Percentiles rank a stretch among this genome's conserved stretches.
phyloP scores from a whole-genome alignment of 2,329 filamentous ascomycete species.

The Rasamsonia emersonii region DNA sequence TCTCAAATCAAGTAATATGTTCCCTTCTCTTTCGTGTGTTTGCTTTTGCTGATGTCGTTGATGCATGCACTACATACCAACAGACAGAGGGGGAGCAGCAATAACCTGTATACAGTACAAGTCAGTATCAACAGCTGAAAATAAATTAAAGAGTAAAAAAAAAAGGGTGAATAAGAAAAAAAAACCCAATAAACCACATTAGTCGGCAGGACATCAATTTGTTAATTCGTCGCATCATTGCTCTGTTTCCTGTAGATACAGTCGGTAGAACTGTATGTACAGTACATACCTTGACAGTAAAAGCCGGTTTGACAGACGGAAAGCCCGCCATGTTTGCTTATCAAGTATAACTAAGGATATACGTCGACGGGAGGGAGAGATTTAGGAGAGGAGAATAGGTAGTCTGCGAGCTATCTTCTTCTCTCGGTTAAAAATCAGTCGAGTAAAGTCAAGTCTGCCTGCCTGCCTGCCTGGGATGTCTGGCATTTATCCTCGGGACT shows the following conservation, averaged over 20 bases:
- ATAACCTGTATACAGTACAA: slow-evolving; percentile 25
- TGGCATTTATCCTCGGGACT: too few relatives aligned
- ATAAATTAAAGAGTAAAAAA: background rate
- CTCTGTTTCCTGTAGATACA: too few relatives aligned
- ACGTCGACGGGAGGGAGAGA: too few relatives aligned
- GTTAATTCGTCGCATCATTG: too few relatives aligned
- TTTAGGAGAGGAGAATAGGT: too few relatives aligned
- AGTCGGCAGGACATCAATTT: too few relatives aligned
- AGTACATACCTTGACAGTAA: slow-evolving; percentile 27
- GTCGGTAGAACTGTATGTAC: slow-evolving; percentile 5
- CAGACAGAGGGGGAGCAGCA: slow-evolving; percentile 19
- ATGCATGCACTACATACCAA: slow-evolving; percentile 19
- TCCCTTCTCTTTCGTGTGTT: background rate
- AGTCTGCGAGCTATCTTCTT: too few relatives aligned
- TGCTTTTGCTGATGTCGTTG: background rate
- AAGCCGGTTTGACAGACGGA: slow-evolving; percentile 31
- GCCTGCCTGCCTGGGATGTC: too few relatives aligned
- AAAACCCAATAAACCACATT: background rate
- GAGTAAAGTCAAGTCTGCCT: too few relatives aligned
- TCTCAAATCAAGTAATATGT: background rate
- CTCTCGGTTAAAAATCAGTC: too few relatives aligned
- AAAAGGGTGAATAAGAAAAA: slow-evolving; percentile 1
- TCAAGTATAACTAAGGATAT: too few relatives aligned
- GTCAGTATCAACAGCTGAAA: too few relatives aligned
- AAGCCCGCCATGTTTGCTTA: slow-evolving; percentile 30